Base-by-base conservation (phyloP, 2,329 filamentous ascomycete genomes). In the Emergomyces orientalis region DNA sequence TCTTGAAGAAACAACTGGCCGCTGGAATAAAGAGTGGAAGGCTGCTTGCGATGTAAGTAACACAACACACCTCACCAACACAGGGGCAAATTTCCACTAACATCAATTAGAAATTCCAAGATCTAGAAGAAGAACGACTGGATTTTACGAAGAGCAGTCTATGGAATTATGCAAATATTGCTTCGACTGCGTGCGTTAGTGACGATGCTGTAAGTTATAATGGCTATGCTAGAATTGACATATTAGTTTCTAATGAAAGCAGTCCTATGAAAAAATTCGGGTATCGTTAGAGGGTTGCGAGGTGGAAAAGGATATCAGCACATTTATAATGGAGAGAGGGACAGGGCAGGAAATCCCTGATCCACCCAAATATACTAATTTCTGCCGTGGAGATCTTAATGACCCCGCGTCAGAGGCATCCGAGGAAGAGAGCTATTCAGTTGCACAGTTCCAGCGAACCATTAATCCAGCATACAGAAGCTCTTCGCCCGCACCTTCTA, bases 21-120 rank as follows among this genome's bases (percentile, higher is more conserved):
- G 93, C 62, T 99, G 94, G 94, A 99, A 99, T 73, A 85, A 93
- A 70, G 94, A 99, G 74, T 99, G 94, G 94, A 99, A 97, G 77
- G 86, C 90, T 25, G 94, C 93, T 0, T 96, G 94, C 70, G 95
- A 88, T 71, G 81, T 83, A 71, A 63, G 80, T 73, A n/a, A 61
- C 27, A 59, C 11, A n/a, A 61, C 27, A 59, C 11, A 37, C 58
- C 47, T 22, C 30, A 41, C 30, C 25, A 13, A 52, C 3, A 17
- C 34, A 9, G 37, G 39, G 32, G 60, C 5, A 17, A 13, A 4
- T 11, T 6, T 55, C 54, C 62, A 59, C 70, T 75, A 65, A 77
- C 52, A 2, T 27, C 25, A 25, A 58, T 32, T 49, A 95, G 81
- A 99, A 97, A 80, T 99, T 99, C 76, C 95, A 99, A 79, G 95